Percentiles rank a stretch among this genome's conserved stretches.
These are phyloP conservation scores for Cladophialophora exuberans DNA, from an alignment of 2,329 filamentous ascomycete species.

Conservation along the genomic window DNA sequence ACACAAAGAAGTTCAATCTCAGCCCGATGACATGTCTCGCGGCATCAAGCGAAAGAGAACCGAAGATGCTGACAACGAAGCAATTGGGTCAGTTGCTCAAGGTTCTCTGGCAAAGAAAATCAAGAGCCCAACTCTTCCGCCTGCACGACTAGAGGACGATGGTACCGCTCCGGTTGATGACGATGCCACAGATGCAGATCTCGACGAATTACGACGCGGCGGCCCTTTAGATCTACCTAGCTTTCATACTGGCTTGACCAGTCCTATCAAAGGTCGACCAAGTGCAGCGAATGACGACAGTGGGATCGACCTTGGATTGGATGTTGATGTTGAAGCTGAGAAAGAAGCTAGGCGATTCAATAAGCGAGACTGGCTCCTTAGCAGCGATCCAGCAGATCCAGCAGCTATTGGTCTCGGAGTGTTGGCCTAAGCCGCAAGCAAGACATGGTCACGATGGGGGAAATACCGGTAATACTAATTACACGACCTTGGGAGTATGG, in stretches of 20 bases:
- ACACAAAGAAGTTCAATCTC: slow-evolving; percentile 18
- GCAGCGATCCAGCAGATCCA: slow-evolving; percentile 33
- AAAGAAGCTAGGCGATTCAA: slow-evolving; percentile 34
- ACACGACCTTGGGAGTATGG: background rate
- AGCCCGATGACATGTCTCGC: slow-evolving; percentile 2
- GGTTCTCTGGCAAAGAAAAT: slow-evolving; percentile 20
- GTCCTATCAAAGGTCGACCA: slow-evolving; percentile 26
- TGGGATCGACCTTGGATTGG: slow-evolving; percentile 32
- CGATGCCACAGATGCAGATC: slow-evolving; percentile 31
- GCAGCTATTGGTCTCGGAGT: slow-evolving; percentile 26
- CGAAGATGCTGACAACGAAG: slow-evolving; percentile 15
- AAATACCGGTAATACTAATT: slow-evolving; percentile 9
- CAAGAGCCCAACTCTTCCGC: slow-evolving; percentile 17
- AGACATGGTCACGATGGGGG: no score
- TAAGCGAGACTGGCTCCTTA: slow-evolving; percentile 34
- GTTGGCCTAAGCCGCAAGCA: slow-evolving; percentile 24
- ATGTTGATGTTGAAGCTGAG: slow-evolving; percentile 43
- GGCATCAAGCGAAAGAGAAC: slow-evolving; percentile 27
- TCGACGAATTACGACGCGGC: slow-evolving; percentile 31
- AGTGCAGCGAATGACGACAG: slow-evolving; percentile 28
- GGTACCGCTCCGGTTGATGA: slow-evolving; percentile 17
- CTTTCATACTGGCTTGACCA: slow-evolving; percentile 32
- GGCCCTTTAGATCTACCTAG: slow-evolving; percentile 33
- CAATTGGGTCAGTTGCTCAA: slow-evolving; percentile 4
- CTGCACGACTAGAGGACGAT: slow-evolving; percentile 4